A percentile compares a stretch with the other conserved stretches of the same genome.
Conservation (phyloP, 176 grass and related monocot genomes). For the Cymbopogon citratus region DNA sequence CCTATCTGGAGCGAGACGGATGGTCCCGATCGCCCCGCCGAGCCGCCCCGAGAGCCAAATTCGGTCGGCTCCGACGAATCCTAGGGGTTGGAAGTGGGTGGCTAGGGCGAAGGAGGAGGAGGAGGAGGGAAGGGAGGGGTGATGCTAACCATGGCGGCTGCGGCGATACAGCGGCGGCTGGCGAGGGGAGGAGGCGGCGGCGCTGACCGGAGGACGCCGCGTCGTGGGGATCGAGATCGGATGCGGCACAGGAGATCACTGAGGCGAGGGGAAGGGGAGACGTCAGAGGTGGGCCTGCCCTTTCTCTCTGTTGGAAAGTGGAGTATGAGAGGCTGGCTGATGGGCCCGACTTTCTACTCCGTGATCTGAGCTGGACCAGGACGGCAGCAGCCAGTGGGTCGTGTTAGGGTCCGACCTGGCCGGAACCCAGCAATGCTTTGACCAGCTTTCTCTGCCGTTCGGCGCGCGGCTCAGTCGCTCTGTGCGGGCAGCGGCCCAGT, state of each 20-base stretch:
- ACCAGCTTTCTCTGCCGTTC: too few species aligned
- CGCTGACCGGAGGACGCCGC: conserved; percentile 3
- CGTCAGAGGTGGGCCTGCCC: background rate
- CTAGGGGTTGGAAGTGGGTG: too few species aligned
- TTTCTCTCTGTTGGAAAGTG: background rate
- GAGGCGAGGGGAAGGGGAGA: background rate
- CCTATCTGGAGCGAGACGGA: background rate
- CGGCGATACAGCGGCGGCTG: background rate
- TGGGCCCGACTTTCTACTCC: background rate
- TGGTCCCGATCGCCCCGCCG: background rate
- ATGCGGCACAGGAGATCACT: background rate
- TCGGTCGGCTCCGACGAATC: background rate
- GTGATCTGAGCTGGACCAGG: background rate
- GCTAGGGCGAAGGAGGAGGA: background rate
- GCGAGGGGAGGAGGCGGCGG: background rate
- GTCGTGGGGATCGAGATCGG: conserved; percentile 23
- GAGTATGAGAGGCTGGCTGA: background rate
- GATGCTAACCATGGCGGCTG: background rate
- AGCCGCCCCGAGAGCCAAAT: background rate
- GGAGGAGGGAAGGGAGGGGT: background rate
- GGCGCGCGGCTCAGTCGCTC: too few species aligned
- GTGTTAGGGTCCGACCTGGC: too few species aligned
- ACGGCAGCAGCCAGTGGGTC: too few species aligned
- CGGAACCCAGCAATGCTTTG: too few species aligned
- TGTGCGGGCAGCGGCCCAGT: too few species aligned